Evolutionary conservation across 352 stramenopile genomes (phyloP).

Genomic region (Blastocystis hominis): DNA sequence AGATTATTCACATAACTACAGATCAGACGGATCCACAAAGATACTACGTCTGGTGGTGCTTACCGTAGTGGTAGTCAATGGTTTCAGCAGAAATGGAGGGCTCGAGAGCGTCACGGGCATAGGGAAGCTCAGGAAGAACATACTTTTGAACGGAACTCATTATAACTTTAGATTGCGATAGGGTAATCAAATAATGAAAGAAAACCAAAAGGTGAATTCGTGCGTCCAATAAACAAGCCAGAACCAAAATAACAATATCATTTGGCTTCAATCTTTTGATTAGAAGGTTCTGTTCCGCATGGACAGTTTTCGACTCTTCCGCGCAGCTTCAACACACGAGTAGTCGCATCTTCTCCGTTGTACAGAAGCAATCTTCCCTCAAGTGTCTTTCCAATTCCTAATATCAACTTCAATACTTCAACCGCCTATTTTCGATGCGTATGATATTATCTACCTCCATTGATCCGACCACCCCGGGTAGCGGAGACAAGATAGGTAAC

Average conservation of each 20-base stretch:
- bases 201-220: conserved; percentile 27
- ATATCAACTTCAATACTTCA: conserved; percentile 5
- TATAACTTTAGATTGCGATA: no score
- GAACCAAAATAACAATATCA: neutral
- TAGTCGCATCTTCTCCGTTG: neutral
- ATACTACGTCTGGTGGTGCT: conserved; percentile 62
- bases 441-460: neutral
- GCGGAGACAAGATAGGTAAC: conserved; percentile 15
- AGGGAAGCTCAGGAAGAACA: conserved; percentile 61
- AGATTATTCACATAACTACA: conserved; percentile 61
- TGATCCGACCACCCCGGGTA: conserved; percentile 6
- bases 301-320: neutral
- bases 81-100: conserved; percentile 63
- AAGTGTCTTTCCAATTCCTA: neutral
- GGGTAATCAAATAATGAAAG: conserved; percentile 1
- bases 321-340: neutral
- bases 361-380: neutral
- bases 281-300: neutral
- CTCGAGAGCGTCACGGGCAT: conserved; percentile 61
- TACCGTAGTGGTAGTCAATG: conserved; percentile 64
- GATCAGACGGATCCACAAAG: neutral
- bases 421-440: neutral
- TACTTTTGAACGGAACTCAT: conserved; percentile 58
- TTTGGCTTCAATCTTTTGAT: neutral
- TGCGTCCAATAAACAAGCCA: neutral